Evolutionary conservation across 176 grass and related monocot genomes (phyloP).

Genomic region (Hsuehochloa calcarea): DNA sequence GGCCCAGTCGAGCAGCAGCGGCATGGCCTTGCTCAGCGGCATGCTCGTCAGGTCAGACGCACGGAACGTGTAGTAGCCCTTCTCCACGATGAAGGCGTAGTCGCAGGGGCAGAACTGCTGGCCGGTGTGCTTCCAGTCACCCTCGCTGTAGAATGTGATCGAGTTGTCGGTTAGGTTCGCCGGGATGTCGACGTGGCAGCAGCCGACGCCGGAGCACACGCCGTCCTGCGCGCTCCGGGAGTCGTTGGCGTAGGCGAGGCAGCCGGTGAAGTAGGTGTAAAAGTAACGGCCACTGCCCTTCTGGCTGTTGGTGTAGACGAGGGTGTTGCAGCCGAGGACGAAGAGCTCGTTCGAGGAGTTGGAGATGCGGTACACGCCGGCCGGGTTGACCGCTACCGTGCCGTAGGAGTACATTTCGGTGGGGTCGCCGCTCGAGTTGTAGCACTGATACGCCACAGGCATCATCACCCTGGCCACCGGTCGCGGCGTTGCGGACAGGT

Average conservation of each 20-base stretch:
- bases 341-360: neutral
- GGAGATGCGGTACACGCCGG: slow-evolving; percentile 22
- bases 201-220: too few relatives aligned
- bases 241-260: neutral
- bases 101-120: too few relatives aligned
- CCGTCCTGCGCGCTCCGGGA: too few relatives aligned
- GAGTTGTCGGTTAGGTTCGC: too few relatives aligned
- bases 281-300: neutral
- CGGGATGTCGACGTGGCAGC: too few relatives aligned
- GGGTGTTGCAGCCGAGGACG: too few relatives aligned
- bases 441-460: slow-evolving; percentile 7
- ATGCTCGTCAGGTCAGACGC: neutral
- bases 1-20: slow-evolving; percentile 40
- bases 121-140: too few relatives aligned
- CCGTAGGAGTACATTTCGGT: fast-evolving
- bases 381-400: neutral
- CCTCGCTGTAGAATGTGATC: too few relatives aligned
- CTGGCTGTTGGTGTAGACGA: too few relatives aligned
- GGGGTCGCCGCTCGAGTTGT: neutral
- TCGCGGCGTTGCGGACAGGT: neutral
- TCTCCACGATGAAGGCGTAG: neutral
- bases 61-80: neutral
- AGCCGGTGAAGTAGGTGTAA: neutral
- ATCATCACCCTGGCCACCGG: neutral
- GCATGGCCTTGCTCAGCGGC: neutral